Conservation (phyloP, 352 stramenopile genomes). For the Aphanomyces euteiches region DNA sequence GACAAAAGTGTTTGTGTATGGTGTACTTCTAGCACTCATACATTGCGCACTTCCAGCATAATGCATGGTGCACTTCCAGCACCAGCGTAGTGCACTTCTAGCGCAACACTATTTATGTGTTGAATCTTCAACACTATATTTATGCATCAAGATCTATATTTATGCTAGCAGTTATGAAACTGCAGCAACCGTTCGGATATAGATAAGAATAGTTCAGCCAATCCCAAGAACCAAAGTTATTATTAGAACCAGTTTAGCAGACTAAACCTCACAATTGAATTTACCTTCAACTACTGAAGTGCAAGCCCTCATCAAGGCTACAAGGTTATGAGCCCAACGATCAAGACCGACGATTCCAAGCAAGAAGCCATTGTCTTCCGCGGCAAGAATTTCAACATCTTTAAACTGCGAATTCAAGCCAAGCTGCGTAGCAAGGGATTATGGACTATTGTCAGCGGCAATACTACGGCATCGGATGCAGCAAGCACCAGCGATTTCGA, state of each 20-base stretch:
- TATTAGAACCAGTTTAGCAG: not conserved
- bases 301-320: not conserved
- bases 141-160: too few relatives aligned
- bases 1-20: too few relatives aligned
- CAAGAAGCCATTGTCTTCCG: slow-evolving; percentile 1
- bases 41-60: too few relatives aligned
- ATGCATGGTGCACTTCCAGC: too few relatives aligned
- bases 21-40: too few relatives aligned
- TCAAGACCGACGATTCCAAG: not conserved
- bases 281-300: not conserved
- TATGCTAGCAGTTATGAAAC: too few relatives aligned
- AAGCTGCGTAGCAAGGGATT: not conserved
- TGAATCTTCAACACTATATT: too few relatives aligned
- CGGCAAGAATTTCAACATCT: slow-evolving; percentile 2
- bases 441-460: not conserved
- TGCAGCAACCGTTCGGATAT: not conserved
- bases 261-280: not conserved
- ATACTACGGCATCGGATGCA: not conserved
- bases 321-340: not conserved
- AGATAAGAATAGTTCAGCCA: slow-evolving; percentile 5
- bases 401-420: not conserved
- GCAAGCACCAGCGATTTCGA: not conserved
- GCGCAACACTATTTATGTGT: too few relatives aligned
- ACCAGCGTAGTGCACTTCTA: too few relatives aligned
- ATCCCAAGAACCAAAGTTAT: not conserved